These are phyloP conservation scores for Aureobasidium sp. DNA, from an alignment of 2,329 filamentous ascomycete species.

Conservation along the genomic window DNA sequence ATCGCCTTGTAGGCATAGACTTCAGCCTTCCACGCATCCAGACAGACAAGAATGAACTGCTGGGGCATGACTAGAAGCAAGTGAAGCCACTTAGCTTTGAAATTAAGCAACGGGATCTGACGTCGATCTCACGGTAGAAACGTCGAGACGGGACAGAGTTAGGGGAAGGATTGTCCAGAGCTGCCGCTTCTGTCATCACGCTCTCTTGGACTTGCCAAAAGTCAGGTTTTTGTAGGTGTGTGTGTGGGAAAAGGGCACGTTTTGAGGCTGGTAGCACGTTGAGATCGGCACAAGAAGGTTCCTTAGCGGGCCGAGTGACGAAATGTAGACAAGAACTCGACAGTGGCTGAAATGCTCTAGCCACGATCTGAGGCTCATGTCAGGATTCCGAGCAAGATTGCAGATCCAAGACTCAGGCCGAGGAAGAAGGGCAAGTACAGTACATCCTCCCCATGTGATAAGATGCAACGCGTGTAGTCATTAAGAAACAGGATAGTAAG, in stretches of 20 bases:
- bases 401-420: neutral
- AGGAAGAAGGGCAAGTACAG: neutral
- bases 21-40: conserved; percentile 3
- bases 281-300: conserved; percentile 1
- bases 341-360: neutral
- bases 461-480: too few species aligned
- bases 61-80: neutral
- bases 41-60: neutral
- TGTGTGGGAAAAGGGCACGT: neutral
- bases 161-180: neutral
- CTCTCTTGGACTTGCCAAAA: conserved; percentile 2
- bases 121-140: neutral
- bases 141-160: neutral
- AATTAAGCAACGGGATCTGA: conserved; percentile 6
- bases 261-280: neutral
- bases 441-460: too few species aligned
- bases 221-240: neutral
- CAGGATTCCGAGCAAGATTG: neutral
- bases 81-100: neutral
- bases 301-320: conserved; percentile 7
- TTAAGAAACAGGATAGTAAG: too few species aligned
- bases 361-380: neutral
- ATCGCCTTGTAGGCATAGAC: neutral
- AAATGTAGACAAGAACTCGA: neutral
- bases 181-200: conserved; percentile 3